Percentiles rank a stretch among this genome's conserved stretches.
Conservation (phyloP, 2,329 filamentous ascomycete species). For the Sclerotinia borealis region DNA sequence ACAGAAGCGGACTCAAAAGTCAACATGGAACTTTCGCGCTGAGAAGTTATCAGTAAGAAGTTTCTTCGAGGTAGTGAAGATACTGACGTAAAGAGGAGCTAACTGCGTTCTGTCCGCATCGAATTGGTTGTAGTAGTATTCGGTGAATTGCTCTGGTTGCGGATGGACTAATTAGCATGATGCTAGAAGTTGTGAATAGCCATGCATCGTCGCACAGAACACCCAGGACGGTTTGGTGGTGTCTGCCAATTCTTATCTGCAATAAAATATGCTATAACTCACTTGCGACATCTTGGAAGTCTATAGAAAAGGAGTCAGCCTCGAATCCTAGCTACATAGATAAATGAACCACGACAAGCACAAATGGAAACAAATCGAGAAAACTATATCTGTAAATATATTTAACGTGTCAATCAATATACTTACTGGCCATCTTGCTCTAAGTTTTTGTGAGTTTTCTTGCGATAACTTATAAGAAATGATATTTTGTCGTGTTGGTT, state of each 20-base stretch:
- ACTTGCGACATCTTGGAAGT: conserved; percentile 39
- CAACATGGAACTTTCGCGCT: conserved; percentile 84
- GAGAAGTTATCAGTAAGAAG: conserved; percentile 22
- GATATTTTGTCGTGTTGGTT: conserved; percentile 8
- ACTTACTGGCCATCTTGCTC: conserved; percentile 32
- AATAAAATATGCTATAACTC: conserved; percentile 20
- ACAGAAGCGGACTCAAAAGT: conserved; percentile 75
- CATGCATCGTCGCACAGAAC: not conserved
- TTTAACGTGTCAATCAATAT: not conserved
- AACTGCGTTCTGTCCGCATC: conserved; percentile 64
- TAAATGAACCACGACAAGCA: not conserved
- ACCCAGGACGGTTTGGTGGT: not conserved
- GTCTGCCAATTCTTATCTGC: not conserved
- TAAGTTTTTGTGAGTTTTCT: not conserved
- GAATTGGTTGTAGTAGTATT: conserved; percentile 88
- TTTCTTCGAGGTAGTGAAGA: conserved; percentile 12
- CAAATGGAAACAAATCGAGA: not conserved
- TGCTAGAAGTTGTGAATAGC: conserved; percentile 1
- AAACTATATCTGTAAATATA: not conserved
- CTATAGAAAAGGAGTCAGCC: conserved; percentile 28
- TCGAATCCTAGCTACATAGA: not conserved
- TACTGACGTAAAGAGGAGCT: conserved; percentile 70
- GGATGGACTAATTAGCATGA: conserved; percentile 21
- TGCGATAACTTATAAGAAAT: not conserved
- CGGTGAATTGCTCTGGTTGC: conserved; percentile 70